phyloP scores from a whole-genome alignment of 345 rosid species.

The Bruguiera parviflora region DNA sequence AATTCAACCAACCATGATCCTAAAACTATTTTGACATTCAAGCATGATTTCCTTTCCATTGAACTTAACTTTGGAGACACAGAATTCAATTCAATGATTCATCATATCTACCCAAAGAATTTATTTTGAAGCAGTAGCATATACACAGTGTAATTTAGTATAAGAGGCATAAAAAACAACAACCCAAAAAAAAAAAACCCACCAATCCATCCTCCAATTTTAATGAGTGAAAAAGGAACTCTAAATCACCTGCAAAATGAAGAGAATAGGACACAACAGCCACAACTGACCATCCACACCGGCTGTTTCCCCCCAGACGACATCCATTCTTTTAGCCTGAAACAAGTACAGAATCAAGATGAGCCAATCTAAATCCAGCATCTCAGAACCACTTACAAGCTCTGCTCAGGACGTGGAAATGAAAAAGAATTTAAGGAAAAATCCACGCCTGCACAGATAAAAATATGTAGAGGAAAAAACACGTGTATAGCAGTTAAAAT shows the following conservation, averaged over 20 bases:
- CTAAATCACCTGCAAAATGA: slow-evolving; percentile 73
- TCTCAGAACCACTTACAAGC: slow-evolving; percentile 6
- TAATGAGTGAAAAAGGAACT: background rate
- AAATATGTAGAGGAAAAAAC: slow-evolving; percentile 7
- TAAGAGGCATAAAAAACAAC: background rate
- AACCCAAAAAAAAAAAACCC: background rate
- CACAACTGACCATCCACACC: slow-evolving; percentile 94
- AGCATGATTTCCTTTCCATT: background rate
- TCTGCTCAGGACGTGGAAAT: background rate
- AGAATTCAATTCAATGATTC: background rate
- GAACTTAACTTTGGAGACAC: background rate
- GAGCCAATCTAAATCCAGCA: slow-evolving; percentile 6
- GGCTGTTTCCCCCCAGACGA: slow-evolving; percentile 99
- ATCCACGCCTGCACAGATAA: background rate
- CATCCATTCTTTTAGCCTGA: slow-evolving; percentile 99
- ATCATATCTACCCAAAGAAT: too few species aligned
- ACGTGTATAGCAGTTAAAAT: background rate
- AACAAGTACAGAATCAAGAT: slow-evolving; percentile 4
- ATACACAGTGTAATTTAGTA: background rate
- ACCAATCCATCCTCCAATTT: background rate
- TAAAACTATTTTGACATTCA: background rate
- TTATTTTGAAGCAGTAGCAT: too few species aligned
- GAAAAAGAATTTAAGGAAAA: background rate
- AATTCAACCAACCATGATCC: background rate
- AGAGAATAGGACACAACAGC: slow-evolving; percentile 92